Conservation (phyloP, 495 filamentous ascomycete species). For the Venustampulla echinocandica region DNA sequence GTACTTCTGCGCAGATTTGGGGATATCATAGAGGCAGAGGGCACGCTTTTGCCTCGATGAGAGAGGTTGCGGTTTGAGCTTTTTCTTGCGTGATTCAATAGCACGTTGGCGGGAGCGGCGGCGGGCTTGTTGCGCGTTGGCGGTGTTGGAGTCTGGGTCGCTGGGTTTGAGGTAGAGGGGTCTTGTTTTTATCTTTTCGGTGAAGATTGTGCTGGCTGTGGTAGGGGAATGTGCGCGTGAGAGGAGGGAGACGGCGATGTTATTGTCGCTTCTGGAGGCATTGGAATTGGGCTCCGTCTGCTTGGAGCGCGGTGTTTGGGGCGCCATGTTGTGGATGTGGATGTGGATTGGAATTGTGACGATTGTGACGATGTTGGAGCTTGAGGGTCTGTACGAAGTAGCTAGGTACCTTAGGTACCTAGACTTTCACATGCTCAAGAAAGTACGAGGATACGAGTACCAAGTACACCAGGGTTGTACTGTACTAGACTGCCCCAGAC, state of each 20-base stretch:
- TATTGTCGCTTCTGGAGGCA: background rate
- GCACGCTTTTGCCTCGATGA: slow-evolving; percentile 72
- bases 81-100: slow-evolving; percentile 47
- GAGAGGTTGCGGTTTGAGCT: slow-evolving; percentile 63
- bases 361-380: background rate
- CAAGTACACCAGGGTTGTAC: too few species aligned
- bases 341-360: background rate
- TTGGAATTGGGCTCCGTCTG: background rate
- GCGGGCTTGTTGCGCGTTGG: slow-evolving; percentile 58
- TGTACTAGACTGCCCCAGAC: too few species aligned
- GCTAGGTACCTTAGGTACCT: too few species aligned
- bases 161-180: slow-evolving; percentile 69
- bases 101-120: slow-evolving; percentile 40
- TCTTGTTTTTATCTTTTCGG: slow-evolving; percentile 72
- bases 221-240: slow-evolving; percentile 63
- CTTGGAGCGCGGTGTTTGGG: background rate
- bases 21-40: slow-evolving; percentile 65
- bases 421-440: background rate
- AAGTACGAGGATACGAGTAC: too few species aligned
- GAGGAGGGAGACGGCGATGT: slow-evolving; percentile 62
- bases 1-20: slow-evolving; percentile 59
- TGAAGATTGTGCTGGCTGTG: slow-evolving; percentile 59
- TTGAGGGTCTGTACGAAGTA: too few species aligned
- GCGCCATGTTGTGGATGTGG: too few species aligned
- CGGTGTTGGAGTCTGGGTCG: slow-evolving; percentile 33